phyloP scores from a whole-genome alignment of 495 filamentous ascomycete species.

The Tetracladium marchalianum region DNA sequence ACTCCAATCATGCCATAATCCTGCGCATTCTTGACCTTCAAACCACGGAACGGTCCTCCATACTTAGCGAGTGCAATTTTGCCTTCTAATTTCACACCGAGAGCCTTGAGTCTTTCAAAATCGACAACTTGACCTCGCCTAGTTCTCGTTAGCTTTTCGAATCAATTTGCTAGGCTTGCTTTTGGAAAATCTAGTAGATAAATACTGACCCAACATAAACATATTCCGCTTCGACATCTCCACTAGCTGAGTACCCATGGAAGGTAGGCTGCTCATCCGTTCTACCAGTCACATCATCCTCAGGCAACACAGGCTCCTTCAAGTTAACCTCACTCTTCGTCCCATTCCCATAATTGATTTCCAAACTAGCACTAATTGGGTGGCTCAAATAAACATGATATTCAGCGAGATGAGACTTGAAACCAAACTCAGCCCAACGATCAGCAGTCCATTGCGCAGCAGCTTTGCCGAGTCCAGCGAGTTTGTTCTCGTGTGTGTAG shows the following conservation, averaged over 20 bases:
- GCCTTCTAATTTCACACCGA: conserved; percentile 61
- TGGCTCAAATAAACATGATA: conserved; percentile 91
- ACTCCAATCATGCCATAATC: conserved; percentile 82
- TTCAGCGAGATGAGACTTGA: conserved; percentile 57
- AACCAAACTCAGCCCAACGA: conserved; percentile 66
- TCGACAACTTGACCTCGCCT: conserved; percentile 28
- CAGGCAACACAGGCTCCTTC: conserved; percentile 69
- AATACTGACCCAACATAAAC: conserved; percentile 84
- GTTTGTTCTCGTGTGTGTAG: too few relatives aligned
- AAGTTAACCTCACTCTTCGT: conserved; percentile 51
- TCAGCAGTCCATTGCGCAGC: too few relatives aligned
- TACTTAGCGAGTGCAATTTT: conserved; percentile 85
- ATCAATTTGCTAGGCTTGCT: too few relatives aligned
- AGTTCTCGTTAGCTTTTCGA: neutral
- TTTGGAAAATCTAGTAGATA: conserved; percentile 35
- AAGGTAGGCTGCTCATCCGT: conserved; percentile 75
- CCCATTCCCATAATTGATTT: conserved; percentile 47
- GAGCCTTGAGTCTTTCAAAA: conserved; percentile 66
- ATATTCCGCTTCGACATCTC: conserved; percentile 67
- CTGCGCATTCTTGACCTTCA: conserved; percentile 85
- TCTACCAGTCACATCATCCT: conserved; percentile 65
- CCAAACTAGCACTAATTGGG: conserved; percentile 66
- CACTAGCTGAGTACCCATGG: conserved; percentile 83
- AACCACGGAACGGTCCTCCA: conserved; percentile 73
- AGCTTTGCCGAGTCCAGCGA: too few relatives aligned